These are phyloP conservation scores for Solanum ossicruentum DNA, from an alignment of 257 asterid genomes.

Conservation along the genomic window DNA sequence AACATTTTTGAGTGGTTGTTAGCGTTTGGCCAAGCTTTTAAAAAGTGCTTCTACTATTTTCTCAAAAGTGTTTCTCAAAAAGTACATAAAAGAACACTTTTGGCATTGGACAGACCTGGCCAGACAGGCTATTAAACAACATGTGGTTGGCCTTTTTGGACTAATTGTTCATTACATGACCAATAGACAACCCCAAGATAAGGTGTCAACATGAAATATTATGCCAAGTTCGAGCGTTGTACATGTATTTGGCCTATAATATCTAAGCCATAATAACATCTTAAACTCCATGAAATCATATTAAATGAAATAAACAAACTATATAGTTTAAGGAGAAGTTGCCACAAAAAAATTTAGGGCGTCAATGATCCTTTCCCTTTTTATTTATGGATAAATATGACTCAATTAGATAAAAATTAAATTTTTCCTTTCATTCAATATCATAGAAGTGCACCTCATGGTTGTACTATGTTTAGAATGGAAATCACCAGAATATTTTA, in stretches of 20 bases:
- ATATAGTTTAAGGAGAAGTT: neutral
- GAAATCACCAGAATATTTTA: neutral
- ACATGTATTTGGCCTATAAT: neutral
- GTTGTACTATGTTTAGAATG: neutral
- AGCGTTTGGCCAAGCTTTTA: neutral
- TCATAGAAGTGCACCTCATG: neutral
- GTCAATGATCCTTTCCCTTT: neutral
- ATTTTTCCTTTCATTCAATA: neutral
- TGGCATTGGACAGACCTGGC: too few species aligned
- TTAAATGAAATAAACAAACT: neutral
- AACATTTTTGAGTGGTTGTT: neutral
- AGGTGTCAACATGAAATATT: neutral
- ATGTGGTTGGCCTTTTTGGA: too few species aligned
- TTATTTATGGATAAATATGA: neutral
- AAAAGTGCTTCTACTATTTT: neutral
- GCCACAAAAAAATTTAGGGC: neutral
- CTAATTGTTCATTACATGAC: too few species aligned
- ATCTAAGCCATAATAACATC: neutral
- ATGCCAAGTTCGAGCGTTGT: neutral
- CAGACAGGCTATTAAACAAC: too few species aligned
- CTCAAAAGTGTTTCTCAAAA: too few species aligned
- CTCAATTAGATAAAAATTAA: neutral
- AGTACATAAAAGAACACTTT: too few species aligned
- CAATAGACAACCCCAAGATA: neutral
- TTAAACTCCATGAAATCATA: neutral